Percentiles rank a stretch among this genome's conserved stretches.
Evolutionary conservation across 225 moss, liverwort and hornwort species (phyloP).

Genomic region (Anthoceros angustus): DNA sequence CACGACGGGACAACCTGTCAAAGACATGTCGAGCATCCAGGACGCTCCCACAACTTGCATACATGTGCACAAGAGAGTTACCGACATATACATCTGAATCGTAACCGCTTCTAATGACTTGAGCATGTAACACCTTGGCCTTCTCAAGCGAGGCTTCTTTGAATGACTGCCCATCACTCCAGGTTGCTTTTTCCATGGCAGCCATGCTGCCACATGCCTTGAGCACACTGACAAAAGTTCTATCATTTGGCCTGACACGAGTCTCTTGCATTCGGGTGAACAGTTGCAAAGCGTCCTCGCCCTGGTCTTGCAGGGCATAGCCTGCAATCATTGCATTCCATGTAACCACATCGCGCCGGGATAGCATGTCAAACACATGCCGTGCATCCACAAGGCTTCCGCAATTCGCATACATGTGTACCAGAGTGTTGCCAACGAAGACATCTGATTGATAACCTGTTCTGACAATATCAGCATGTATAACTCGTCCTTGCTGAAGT

Average conservation of each 20-base stretch:
- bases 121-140: not conserved
- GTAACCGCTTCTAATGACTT: not conserved
- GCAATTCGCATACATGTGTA: not conserved
- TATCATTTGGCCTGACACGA: not conserved
- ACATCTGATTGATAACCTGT: not conserved
- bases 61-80: not conserved
- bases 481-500: not conserved
- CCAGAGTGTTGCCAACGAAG: not conserved
- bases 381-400: not conserved
- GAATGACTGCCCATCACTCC: not conserved
- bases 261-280: not conserved
- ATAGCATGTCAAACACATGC: not conserved
- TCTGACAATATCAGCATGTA: not conserved
- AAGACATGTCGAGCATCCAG: not conserved
- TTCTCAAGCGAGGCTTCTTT: not conserved
- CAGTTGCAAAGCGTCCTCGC: not conserved
- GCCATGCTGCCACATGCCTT: not conserved
- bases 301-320: not conserved
- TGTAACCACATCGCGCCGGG: not conserved
- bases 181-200: not conserved
- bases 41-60: not conserved
- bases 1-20: not conserved
- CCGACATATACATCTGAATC: not conserved
- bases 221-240: not conserved
- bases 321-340: conserved; percentile 4